Evolutionary conservation across 805 yeast species (phyloP).

Genomic region (Metschnikowia aberdeeniae): DNA sequence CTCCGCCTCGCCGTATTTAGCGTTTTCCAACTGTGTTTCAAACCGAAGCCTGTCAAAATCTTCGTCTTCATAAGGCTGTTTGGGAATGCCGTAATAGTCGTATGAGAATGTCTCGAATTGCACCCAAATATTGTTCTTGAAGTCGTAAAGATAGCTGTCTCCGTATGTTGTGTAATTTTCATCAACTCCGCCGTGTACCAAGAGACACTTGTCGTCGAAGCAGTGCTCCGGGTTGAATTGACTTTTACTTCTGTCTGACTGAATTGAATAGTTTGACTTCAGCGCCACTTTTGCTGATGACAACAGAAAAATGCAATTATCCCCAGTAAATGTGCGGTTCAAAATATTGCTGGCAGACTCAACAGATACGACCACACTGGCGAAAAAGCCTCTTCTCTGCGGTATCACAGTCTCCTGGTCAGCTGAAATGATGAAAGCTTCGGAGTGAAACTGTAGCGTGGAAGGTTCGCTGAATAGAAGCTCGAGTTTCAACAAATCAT

Average conservation of each 20-base stretch:
- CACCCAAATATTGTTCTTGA: conserved; percentile 34
- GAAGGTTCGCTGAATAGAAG: conserved; percentile 21
- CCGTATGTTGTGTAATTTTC: conserved; percentile 26
- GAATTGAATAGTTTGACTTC: neutral
- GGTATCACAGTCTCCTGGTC: conserved; percentile 24
- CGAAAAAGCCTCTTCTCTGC: conserved; percentile 38
- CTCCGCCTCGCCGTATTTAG: conserved; percentile 36
- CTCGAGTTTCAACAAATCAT: conserved; percentile 35
- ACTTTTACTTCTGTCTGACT: neutral
- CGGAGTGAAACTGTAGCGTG: conserved; percentile 17
- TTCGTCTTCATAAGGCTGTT: conserved; percentile 31
- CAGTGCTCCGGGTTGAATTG: conserved; percentile 12
- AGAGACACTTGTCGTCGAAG: conserved; percentile 27
- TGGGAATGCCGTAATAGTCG: conserved; percentile 29
- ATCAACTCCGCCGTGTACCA: conserved; percentile 41
- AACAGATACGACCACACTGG: conserved; percentile 24
- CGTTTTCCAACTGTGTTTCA: conserved; percentile 24
- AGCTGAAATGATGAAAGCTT: conserved; percentile 18
- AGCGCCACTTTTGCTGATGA: neutral
- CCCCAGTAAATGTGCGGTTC: neutral
- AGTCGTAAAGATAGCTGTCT: conserved; percentile 32
- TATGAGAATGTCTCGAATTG: conserved; percentile 29
- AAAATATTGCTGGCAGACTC: conserved; percentile 1
- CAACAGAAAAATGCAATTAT: neutral
- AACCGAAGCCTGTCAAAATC: conserved; percentile 18